Conservation (phyloP, 192 early-diverging fungal species). For the Podila epicladia region DNA sequence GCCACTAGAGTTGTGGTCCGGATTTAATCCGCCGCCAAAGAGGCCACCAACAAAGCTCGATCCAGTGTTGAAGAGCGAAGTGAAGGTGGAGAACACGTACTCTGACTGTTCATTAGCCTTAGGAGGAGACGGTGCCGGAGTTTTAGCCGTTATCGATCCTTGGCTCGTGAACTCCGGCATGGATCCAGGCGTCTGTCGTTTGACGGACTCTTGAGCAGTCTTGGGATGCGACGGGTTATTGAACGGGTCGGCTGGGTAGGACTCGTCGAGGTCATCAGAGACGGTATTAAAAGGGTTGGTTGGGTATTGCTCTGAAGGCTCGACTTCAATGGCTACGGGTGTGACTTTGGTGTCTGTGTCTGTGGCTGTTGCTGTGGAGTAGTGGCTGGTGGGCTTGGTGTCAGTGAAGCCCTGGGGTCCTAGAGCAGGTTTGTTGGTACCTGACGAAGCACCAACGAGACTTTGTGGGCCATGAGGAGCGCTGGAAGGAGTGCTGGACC, state of each 20-base stretch:
- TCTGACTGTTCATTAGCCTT: not conserved
- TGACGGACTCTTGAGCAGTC: not conserved
- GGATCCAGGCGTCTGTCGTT: not conserved
- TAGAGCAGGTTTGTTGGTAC: not conserved
- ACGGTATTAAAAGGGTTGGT: not conserved
- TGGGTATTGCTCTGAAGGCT: slow-evolving; percentile 1
- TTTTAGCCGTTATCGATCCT: not conserved
- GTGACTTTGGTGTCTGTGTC: not conserved
- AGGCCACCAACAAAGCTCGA: slow-evolving; percentile 27
- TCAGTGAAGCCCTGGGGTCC: not conserved
- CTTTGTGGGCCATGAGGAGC: too few relatives aligned
- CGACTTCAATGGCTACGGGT: not conserved
- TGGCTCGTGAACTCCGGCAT: too few relatives aligned
- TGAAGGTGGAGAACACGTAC: slow-evolving; percentile 10
- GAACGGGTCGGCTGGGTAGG: slow-evolving; percentile 15
- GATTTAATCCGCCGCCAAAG: not conserved
- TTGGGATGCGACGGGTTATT: not conserved
- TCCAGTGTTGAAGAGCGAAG: slow-evolving; percentile 38
- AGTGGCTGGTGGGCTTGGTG: not conserved
- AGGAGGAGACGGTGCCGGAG: not conserved
- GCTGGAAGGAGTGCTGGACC: not conserved
- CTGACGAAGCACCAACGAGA: too few relatives aligned
- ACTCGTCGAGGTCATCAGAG: not conserved
- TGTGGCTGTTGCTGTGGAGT: not conserved
- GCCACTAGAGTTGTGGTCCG: not conserved